Base-by-base conservation (phyloP, 2,329 filamentous ascomycete genomes). In the Pyrenophora tritici-repentis region DNA sequence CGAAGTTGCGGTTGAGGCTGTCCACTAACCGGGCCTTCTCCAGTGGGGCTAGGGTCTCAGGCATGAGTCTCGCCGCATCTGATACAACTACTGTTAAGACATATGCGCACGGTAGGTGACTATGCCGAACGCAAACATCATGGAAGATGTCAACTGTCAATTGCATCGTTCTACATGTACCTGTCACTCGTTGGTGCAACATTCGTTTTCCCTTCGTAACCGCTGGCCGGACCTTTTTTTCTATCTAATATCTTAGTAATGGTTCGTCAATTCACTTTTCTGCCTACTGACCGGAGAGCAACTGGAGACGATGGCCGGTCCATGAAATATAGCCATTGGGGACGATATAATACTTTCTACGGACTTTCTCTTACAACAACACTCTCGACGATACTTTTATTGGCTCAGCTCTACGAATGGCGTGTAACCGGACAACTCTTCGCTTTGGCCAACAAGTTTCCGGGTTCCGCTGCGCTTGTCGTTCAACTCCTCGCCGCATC, bases 401-500 rank as follows among this genome's bases (percentile, higher is more conserved):
- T 56, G 3, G 59, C 63, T 4, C 53, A 66, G 26, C 47, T 55
- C 32, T 48, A 54, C 42, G 14, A 64, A 56, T 66, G 61, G 60
- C 55, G 61, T 10, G 58, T 59, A 16, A 62, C 64, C 0, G 64
- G 64, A 8, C 34, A 55, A 22, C 34, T 61, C 24, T 66, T 65
- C 22, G 31, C 37, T 22, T 9, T 64, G 18, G 60, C 60, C 4
- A 65, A 57, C 36, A 51, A 39, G 14, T 66, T 59, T 29, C 64
- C 64, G 3, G 64, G 52, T 20, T 62, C 64, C 7, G 60, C 63
- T 18, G 64, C 64, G 13, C 58, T 67, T 6, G 38, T 53, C 4
- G 64, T 67, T 3, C 66, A 68, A 43, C 44, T 66, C 1, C 56
- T 67, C 10, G 63, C 64, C 12, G 63, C 62, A 9, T 58, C 66